These are phyloP conservation scores for Imleria badia DNA, from an alignment of 768 basidiomycete species.

Conservation along the genomic window DNA sequence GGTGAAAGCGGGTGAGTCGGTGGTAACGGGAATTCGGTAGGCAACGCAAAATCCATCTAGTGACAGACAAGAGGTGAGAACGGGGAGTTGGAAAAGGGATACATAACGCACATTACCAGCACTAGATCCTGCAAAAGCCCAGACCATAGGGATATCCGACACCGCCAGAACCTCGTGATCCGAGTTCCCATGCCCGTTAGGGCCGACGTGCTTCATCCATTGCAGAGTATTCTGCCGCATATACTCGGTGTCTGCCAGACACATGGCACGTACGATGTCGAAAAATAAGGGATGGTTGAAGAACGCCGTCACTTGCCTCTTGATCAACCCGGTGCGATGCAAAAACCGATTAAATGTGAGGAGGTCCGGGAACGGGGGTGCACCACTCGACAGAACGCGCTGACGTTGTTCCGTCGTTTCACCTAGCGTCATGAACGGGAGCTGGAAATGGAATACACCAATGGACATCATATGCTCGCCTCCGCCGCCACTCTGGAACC, in stretches of 20 bases:
- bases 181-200: too few relatives aligned
- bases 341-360: slow-evolving; percentile 47
- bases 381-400: slow-evolving; percentile 3
- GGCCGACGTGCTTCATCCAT: slow-evolving; percentile 20
- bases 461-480: slow-evolving; percentile 43
- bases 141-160: slow-evolving; percentile 3
- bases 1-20: slow-evolving; percentile 1
- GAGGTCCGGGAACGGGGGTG: slow-evolving; percentile 42
- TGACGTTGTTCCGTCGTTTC: neutral
- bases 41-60: slow-evolving; percentile 37
- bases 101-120: slow-evolving; percentile 29
- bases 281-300: slow-evolving; percentile 46
- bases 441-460: slow-evolving; percentile 42
- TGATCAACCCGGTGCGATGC: slow-evolving; percentile 38
- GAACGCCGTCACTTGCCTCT: slow-evolving; percentile 33
- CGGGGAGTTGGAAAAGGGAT: neutral
- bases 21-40: slow-evolving; percentile 36
- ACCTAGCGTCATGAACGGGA: slow-evolving; percentile 49
- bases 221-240: slow-evolving; percentile 16
- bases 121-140: slow-evolving; percentile 20
- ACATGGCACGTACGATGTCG: slow-evolving; percentile 34
- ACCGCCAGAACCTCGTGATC: neutral
- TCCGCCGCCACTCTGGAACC: slow-evolving; percentile 45
- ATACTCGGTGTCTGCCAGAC: slow-evolving; percentile 7
- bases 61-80: neutral